These are phyloP conservation scores for Xylaria palmicola DNA, from an alignment of 495 filamentous ascomycete species.

Conservation along the genomic window DNA sequence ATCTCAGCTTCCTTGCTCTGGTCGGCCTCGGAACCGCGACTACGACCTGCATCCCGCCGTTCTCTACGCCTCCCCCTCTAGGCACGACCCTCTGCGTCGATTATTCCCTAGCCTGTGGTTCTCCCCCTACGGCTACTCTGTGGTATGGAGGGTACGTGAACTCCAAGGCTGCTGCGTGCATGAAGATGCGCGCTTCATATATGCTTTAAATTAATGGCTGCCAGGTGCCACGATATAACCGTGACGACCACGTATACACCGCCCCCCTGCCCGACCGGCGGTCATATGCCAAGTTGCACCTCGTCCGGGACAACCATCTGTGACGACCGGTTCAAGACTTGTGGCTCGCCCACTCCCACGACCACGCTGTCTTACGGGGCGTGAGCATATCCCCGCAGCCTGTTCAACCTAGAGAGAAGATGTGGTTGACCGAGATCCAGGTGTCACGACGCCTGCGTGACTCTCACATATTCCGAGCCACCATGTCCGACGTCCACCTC, in stretches of 20 bases:
- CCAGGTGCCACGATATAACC: slow-evolving; percentile 14
- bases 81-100: slow-evolving; percentile 1
- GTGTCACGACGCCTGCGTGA: slow-evolving; percentile 15
- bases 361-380: slow-evolving; percentile 28
- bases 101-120: slow-evolving; percentile 3
- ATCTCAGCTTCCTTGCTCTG: not conserved
- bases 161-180: not conserved
- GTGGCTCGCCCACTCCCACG: slow-evolving; percentile 25
- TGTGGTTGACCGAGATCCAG: not conserved
- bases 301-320: slow-evolving; percentile 26
- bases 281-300: slow-evolving; percentile 12
- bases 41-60: not conserved
- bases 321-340: slow-evolving; percentile 22
- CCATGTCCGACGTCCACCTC: slow-evolving; percentile 7
- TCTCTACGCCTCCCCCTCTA: not conserved
- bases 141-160: slow-evolving; percentile 11
- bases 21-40: slow-evolving; percentile 6
- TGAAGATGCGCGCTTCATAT: not conserved
- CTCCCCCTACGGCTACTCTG: slow-evolving; percentile 9
- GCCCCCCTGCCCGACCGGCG: slow-evolving; percentile 14
- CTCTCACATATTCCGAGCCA: slow-evolving; percentile 13
- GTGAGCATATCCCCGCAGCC: slow-evolving; percentile 12
- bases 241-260: slow-evolving; percentile 2
- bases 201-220: not conserved
- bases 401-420: not conserved